Percentiles rank a stretch among this genome's conserved stretches.
Conservation (phyloP, 2,329 filamentous ascomycete genomes). For the Beauveria varroae region DNA sequence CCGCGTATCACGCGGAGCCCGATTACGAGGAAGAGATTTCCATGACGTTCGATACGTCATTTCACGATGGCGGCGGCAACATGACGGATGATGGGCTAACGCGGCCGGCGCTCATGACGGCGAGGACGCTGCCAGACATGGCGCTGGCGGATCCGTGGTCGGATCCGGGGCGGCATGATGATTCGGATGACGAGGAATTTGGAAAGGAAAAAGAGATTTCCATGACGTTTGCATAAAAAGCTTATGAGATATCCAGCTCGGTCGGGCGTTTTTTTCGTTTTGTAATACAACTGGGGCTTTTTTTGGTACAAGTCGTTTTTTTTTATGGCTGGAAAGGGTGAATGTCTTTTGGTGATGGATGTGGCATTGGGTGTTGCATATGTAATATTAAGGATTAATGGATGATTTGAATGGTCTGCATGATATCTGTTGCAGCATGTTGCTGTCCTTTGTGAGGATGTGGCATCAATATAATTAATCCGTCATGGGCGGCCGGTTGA, state of each 20-base stretch:
- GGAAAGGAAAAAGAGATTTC: slow-evolving; percentile 67
- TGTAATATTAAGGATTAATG: background rate
- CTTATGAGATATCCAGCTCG: background rate
- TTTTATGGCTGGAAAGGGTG: background rate
- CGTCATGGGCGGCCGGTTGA: too few relatives aligned
- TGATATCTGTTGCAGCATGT: background rate
- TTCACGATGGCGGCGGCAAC: slow-evolving; percentile 30
- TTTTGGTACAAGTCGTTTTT: background rate
- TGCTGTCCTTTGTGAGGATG: too few relatives aligned
- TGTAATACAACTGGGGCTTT: background rate
- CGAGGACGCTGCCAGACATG: slow-evolving; percentile 44
- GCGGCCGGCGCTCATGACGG: slow-evolving; percentile 26
- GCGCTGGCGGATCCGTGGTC: slow-evolving; percentile 56
- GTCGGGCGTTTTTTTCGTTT: slow-evolving; percentile 1
- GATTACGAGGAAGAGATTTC: slow-evolving; percentile 45
- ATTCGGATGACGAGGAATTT: slow-evolving; percentile 59
- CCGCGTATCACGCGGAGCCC: slow-evolving; percentile 20
- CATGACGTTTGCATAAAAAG: slow-evolving; percentile 67
- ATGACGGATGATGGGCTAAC: slow-evolving; percentile 22
- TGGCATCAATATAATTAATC: too few relatives aligned
- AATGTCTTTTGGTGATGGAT: background rate
- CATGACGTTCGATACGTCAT: slow-evolving; percentile 67
- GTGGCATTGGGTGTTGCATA: background rate
- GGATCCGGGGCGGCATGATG: slow-evolving; percentile 19
- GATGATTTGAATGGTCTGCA: background rate